Percentiles rank a stretch among this genome's conserved stretches.
Evolutionary conservation across 2,329 filamentous ascomycete genomes (phyloP).

Genomic region (Tolypocladium ovalisporum): DNA sequence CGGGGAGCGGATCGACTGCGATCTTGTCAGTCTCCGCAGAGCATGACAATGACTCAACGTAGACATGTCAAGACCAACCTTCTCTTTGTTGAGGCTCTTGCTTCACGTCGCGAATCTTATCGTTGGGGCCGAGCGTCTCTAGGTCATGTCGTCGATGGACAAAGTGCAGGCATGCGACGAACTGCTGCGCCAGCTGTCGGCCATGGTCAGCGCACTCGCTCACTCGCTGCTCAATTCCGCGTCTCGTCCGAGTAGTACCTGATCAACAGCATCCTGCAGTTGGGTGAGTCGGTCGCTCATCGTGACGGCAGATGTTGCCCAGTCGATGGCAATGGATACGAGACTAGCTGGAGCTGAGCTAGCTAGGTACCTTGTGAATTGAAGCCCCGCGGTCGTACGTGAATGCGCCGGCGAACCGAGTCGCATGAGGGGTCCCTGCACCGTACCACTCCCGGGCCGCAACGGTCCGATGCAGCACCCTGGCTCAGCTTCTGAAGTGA

Average conservation of each 20-base stretch:
- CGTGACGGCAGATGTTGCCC: conserved; percentile 6
- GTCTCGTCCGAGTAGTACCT: conserved; percentile 37
- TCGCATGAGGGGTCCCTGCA: not conserved
- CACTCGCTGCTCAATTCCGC: not conserved
- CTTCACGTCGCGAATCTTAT: conserved; percentile 49
- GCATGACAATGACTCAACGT: not conserved
- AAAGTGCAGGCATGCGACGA: conserved; percentile 56
- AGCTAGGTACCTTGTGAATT: too few species aligned
- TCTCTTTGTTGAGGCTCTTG: conserved; percentile 40
- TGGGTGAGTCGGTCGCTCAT: conserved; percentile 75
- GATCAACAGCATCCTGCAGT: conserved; percentile 74
- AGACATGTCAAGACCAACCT: conserved; percentile 21
- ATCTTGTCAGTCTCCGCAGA: not conserved
- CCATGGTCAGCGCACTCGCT: not conserved
- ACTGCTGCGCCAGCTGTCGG: conserved; percentile 53
- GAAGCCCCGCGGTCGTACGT: not conserved
- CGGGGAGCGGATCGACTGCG: conserved; percentile 48
- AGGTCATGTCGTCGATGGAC: conserved; percentile 59
- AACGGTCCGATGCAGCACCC: conserved; percentile 12
- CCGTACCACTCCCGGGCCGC: conserved; percentile 5
- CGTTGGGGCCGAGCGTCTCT: conserved; percentile 43
- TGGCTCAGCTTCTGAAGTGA: conserved; percentile 15
- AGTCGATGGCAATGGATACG: not conserved
- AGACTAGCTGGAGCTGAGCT: not conserved
- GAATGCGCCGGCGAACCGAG: not conserved